A percentile compares a stretch with the other conserved stretches of the same genome.
phyloP scores from a whole-genome alignment of 441 rosid genomes.

The Biscutella laevigata region DNA sequence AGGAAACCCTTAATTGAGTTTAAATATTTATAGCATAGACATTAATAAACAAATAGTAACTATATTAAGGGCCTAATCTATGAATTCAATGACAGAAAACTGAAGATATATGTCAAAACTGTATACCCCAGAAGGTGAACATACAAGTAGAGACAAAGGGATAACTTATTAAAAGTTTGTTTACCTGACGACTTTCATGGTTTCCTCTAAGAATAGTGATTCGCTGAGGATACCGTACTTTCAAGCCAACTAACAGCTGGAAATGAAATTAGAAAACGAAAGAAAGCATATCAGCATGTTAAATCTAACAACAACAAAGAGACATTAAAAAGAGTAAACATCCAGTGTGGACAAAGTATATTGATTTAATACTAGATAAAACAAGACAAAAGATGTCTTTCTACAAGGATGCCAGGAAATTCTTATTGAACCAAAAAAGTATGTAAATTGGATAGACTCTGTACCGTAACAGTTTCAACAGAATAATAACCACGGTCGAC shows the following conservation, averaged over 20 bases:
- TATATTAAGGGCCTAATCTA: neutral
- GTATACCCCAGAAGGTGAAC: neutral
- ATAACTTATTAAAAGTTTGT: neutral
- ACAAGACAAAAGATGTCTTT: neutral
- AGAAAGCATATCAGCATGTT: conserved; percentile 17
- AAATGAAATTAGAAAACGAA: conserved; percentile 10
- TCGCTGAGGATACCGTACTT: conserved; percentile 64
- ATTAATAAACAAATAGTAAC: neutral
- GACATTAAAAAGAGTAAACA: neutral
- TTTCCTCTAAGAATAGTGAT: conserved; percentile 77
- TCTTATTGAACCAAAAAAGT: neutral
- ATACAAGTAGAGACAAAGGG: neutral
- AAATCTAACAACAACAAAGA: neutral
- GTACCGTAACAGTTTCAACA: conserved; percentile 69
- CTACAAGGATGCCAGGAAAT: neutral
- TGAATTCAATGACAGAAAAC: neutral
- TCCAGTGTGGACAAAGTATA: neutral
- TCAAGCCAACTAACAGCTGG: conserved; percentile 61
- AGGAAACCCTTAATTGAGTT: neutral
- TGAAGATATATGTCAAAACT: neutral
- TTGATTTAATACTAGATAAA: neutral
- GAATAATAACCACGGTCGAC: conserved; percentile 77
- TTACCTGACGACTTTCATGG: conserved; percentile 73
- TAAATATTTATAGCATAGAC: neutral
- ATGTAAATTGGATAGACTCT: conserved; percentile 5